Evolutionary conservation across 2,329 filamentous ascomycete genomes (phyloP), one percentile per base, ranked within the genome.

Genomic region (Aureobasidium subglaciale): DNA sequence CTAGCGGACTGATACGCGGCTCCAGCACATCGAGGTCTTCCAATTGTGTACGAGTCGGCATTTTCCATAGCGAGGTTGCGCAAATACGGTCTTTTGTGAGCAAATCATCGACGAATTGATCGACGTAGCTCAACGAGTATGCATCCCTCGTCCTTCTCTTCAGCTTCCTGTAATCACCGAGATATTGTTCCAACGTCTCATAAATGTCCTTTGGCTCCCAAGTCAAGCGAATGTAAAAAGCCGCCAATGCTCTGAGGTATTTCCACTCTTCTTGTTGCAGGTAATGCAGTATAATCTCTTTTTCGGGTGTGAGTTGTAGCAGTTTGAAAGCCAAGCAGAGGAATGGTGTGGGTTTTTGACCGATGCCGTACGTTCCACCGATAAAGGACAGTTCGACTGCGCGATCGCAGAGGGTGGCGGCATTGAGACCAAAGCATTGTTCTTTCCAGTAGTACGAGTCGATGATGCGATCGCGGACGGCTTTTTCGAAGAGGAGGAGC

Each of bases 391-490:
- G 81, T 63, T 92, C 87, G 24, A 90, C 87, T 0, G 95, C 91
- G 61, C 93, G 88, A 73, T 96, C 89, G 64, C 96, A 86, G 5
- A 99, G 71, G 0, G 83, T 86, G 1, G 84, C 84, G 3, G 82
- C 81, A 75, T 97, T 99, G 61, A 99, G 79, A 38, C 88, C 93
- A 73, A 97, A 99, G 70, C 93, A 96, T 75, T 96, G 91, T 73
- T 97, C 93, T 72, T 96, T 96, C 87, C 90, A 99, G 76, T 96
- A 99, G 74, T 96, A 95, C 53, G 85, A 89, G 67, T 96, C 90
- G 63, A 91, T 84, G 71, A 99, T 96, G 68, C 93, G 90, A 73
- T 99, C 93, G 67, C 88, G 88, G 62, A 96, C 90, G 37, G 90
- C 87, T 71, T 95, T 96, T 72, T 97, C 92, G 80, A 97, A 88